Base-by-base conservation (phyloP, 2,329 filamentous ascomycete genomes). In the Amphichorda felina region DNA sequence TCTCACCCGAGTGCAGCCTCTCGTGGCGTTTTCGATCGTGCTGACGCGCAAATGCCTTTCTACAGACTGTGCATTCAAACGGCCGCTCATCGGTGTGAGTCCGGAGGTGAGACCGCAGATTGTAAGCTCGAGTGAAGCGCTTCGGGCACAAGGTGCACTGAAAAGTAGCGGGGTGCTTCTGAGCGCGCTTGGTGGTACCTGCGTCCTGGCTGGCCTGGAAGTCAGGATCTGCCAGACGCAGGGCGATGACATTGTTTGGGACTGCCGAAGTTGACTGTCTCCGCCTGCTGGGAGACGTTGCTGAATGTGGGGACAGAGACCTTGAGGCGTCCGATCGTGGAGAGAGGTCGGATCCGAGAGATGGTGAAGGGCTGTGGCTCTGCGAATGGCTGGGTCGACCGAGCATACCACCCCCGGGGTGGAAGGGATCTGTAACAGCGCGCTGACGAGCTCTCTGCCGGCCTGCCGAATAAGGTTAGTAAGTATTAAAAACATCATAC, bases 1-100 rank as follows among this genome's bases (percentile, higher is more conserved):
- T 98, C 63, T 98, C 91, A 29, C 91, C 91, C 0, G 85, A 93
- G 52, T 98, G 91, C 29, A 98, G 65, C 27, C 89, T 88, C 61
- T 98, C 91, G 57, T 98, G 91, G 27, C 91, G 81, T 60, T 98
- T 98, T 31, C 91, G 81, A 55, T 98, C 91, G 53, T 98, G 91
- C 53, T 98, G 91, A 18, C 91, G 81, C 5, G 91, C 91, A 60
- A 98, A 98, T 0, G 91, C 91, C 58, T 98, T 98, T 35, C 86
- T 85, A 47, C 91, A 98, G 8, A 96, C 86, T 0, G 85, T 95
- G 53, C 91, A 98, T 3, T 96, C 89, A 50, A 96, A 98, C 0
- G 91, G 91, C 33, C 91, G 75, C 64, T 98, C 91, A 50, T 98
- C 91, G 0, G 91, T 98, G 53, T 98, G 91, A 0, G 91, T 98